Evolutionary conservation across 208 protist genomes (phyloP).

Genomic region (Novymonas esmeraldas): DNA sequence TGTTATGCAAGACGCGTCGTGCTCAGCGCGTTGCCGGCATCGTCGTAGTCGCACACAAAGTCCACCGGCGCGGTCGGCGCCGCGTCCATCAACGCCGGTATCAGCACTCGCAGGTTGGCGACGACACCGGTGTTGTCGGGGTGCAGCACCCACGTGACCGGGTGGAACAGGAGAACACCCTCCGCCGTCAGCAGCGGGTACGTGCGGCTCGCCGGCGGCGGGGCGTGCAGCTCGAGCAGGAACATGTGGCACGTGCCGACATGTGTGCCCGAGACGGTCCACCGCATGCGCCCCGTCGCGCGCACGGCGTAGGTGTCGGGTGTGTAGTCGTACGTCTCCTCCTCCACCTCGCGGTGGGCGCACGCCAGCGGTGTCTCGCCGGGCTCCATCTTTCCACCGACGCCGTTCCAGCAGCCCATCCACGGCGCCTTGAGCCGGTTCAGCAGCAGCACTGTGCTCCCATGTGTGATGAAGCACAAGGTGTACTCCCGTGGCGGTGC

Average conservation of each 20-base stretch:
- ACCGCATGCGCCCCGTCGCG: constrained; percentile 5
- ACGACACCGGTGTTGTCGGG: not conserved
- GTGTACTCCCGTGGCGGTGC: constrained; percentile 5
- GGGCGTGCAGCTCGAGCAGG: constrained; percentile 7
- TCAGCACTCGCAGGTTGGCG: not conserved
- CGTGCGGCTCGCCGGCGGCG: not conserved
- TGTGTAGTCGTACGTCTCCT: constrained; percentile 8
- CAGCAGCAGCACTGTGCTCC: constrained; percentile 1
- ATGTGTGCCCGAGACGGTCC: not conserved
- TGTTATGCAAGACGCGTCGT: not conserved
- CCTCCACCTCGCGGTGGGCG: not conserved
- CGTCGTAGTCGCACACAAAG: constrained; percentile 10
- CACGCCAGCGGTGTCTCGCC: constrained; percentile 1
- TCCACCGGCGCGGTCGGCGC: not conserved
- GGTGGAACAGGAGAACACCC: constrained; percentile 3
- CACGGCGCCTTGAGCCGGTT: constrained; percentile 7
- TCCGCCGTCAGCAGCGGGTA: not conserved
- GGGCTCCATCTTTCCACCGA: constrained; percentile 4
- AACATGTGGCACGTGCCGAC: not conserved
- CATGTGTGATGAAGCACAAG: constrained; percentile 13
- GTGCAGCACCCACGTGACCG: not conserved
- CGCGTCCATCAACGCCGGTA: constrained; percentile 1
- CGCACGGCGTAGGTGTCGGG: not conserved
- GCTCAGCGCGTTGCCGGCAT: not conserved
- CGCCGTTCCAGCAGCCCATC: constrained; percentile 16